Evolutionary conservation across 139 green algal genomes (phyloP), one percentile per base, ranked within the genome.

Genomic region (Pleodorina starrii): DNA sequence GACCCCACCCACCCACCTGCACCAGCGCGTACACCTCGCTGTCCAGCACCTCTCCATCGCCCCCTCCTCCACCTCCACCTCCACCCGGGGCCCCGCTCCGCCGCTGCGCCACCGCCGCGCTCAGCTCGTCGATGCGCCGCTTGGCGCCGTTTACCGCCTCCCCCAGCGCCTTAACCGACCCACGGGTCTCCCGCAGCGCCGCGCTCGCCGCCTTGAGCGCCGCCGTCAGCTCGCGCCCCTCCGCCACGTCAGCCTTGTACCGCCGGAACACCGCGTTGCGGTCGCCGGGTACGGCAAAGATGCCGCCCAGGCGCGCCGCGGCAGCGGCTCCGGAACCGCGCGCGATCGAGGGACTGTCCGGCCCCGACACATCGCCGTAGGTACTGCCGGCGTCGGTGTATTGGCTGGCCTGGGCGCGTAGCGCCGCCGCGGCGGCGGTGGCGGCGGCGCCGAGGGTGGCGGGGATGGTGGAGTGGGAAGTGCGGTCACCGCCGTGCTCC

Each of bases 101-200:
- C 21, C 51, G 27, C 29, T 78, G 51, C 32, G 69, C 50, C 42
- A 80, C 71, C 44, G 54, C 71, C 7, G 36, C 54, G 16, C 19
- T 90, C 0, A 97, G 75, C 21, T 74, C 46, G 86, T 96, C 94
- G 43, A 97, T 96, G 10, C 91, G 87, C 27, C 60, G 71, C 90
- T 96, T 96, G 60, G 87, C 77, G 32, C 60, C 78, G 71, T 96
- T 96, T 25, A 96, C 93, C 12, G 78, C 27, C 1, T 54, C 63
- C 2, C 78, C 73, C 21, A 85, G 43, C 16, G 89, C 81, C 87
- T 92, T 94, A 54, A 96, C 77, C 1, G 73, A 17, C 71, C 90
- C 84, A 79, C 92, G 93, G 14, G 91, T 38, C 10, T 93, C 87
- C 19, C 76, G 89, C 48, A 95, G 85, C 38, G 91, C 83, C 86